A percentile compares a stretch with the other conserved stretches of the same genome.
Conservation (phyloP, 2,329 filamentous ascomycete species). For the Epichloe brachyelytri region DNA sequence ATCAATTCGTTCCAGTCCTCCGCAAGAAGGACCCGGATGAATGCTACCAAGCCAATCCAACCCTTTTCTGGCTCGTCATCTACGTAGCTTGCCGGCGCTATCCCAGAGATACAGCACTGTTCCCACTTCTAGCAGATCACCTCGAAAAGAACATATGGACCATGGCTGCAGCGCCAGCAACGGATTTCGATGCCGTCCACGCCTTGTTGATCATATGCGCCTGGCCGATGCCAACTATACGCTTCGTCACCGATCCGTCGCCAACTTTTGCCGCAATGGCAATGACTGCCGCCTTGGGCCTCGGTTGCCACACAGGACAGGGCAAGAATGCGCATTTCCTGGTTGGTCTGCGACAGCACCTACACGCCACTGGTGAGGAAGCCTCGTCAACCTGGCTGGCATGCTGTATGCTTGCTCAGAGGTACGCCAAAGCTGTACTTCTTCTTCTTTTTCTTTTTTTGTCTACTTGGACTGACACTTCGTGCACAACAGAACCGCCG, state of each 20-base stretch:
- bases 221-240: constrained; percentile 38
- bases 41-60: constrained; percentile 32
- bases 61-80: constrained; percentile 44
- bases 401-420: constrained; percentile 38
- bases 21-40: constrained; percentile 36
- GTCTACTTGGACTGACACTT: constrained; percentile 8
- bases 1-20: constrained; percentile 39
- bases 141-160: constrained; percentile 33
- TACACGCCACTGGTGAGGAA: constrained; percentile 36
- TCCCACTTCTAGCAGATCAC: constrained; percentile 33
- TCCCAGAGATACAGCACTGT: constrained; percentile 27
- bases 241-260: constrained; percentile 38
- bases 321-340: constrained; percentile 37
- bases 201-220: constrained; percentile 37
- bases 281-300: constrained; percentile 33
- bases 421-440: constrained; percentile 17
- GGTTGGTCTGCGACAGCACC: constrained; percentile 28
- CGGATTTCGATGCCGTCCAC: constrained; percentile 36
- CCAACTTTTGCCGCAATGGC: constrained; percentile 33
- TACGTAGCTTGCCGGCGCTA: constrained; percentile 37
- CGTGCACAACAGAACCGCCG: constrained; percentile 19
- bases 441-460: background rate
- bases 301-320: constrained; percentile 39
- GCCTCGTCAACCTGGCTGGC: constrained; percentile 40
- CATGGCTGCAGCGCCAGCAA: constrained; percentile 27